Evolutionary conservation across 2,329 filamentous ascomycete species (phyloP), one percentile per base, ranked within the genome.

Genomic region (Gnomoniopsis smithogilvyi): DNA sequence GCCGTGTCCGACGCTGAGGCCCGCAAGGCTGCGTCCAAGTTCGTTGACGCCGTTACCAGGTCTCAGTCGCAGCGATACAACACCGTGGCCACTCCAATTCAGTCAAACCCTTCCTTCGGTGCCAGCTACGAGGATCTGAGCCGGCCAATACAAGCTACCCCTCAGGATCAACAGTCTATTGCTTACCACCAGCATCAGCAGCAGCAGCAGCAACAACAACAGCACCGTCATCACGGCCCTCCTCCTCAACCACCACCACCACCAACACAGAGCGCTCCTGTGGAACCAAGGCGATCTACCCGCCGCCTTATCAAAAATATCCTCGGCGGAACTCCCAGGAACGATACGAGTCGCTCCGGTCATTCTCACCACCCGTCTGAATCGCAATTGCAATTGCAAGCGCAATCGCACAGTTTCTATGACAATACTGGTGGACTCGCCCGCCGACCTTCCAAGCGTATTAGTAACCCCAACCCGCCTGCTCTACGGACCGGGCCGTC

Each of bases 361-460:
- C 62, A 66, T 24, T 56, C 63, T 30, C 66, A 66, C 55, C 60
- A 63, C 15, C 66, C 64, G 36, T 60, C 66, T 62, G 47, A 56
- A 17, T 56, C 67, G 15, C 61, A 65, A 11, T 54, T 62, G 36
- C 65, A 66, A 45, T 59, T 59, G 6, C 64, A 64, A 38, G 55
- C 57, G 64, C 66, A 63, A 34, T 58, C 66, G 63, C 69, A 74
- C 58, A 66, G 65, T 62, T 69, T 74, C 55, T 80, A 82, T 76
- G 79, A 81, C 67, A 81, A 79, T 67, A 75, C 74, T 60, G 64
- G 72, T 51, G 77, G 78, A 53, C 71, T 85, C 51, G 76, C 72
- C 64, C 83, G 83, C 63, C 76, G 81, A 64, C 76, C 80, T 34
- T 87, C 85, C 48, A 86, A 84, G 74, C 78, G 83, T 67, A 73